A percentile compares a stretch with the other conserved stretches of the same genome.
These are phyloP conservation scores for Colletotrichum liriopes DNA, from an alignment of 2,329 filamentous ascomycete genomes.

Conservation along the genomic window DNA sequence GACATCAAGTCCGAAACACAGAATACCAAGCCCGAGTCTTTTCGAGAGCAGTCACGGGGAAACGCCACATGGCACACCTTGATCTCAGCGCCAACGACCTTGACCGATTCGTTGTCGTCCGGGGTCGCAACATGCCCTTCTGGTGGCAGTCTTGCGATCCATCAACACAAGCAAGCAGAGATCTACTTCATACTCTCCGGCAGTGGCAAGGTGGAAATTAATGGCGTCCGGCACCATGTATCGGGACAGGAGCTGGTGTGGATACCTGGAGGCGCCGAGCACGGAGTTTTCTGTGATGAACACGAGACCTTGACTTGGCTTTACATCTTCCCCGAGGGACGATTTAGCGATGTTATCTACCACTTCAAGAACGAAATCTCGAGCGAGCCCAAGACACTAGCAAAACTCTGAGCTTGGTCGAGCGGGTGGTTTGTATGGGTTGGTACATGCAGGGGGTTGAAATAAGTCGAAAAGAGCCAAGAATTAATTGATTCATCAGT, in stretches of 20 bases:
- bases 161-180: conserved; percentile 48
- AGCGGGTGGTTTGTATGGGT: too few species aligned
- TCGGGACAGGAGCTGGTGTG: neutral
- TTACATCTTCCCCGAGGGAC: neutral
- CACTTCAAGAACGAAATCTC: neutral
- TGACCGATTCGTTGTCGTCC: too few species aligned
- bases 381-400: too few species aligned
- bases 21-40: too few species aligned
- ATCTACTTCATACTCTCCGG: conserved; percentile 48
- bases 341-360: conserved; percentile 1
- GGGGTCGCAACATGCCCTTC: conserved; percentile 44
- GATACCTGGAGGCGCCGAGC: neutral
- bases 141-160: conserved; percentile 45
- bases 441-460: too few species aligned
- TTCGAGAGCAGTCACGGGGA: too few species aligned
- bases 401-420: too few species aligned
- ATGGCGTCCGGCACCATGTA: neutral
- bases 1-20: too few species aligned
- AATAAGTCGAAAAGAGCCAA: too few species aligned
- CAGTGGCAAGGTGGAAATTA: conserved; percentile 44
- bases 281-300: neutral
- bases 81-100: too few species aligned
- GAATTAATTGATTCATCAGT: too few species aligned
- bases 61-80: too few species aligned
- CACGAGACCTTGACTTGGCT: neutral